Evolutionary conservation across 371 early-diverging fungal species (phyloP), one percentile per base, ranked within the genome.

Genomic region (Rhizopus delemar): DNA sequence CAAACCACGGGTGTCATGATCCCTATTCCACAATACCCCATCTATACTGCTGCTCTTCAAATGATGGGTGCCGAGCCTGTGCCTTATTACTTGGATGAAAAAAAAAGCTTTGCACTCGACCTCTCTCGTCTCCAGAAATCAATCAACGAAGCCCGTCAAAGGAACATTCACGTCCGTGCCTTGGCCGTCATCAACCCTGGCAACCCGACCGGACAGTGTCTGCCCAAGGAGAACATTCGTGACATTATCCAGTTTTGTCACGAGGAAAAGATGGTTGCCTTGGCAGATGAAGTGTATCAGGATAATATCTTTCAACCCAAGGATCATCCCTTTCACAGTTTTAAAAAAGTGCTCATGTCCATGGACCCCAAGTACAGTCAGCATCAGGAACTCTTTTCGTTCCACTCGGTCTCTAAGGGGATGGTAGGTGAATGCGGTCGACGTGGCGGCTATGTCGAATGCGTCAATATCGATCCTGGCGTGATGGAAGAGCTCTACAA

Each of bases 381-480:
- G 59, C 12, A 86, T 76, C 74, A 75, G 77, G 96, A 97, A 77
- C 74, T 97, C 59, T 83, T 97, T 58, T 94, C 94, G 28, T 96
- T 94, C 87, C 97, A 98, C 69, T 91, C 92, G 41, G 87, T 96
- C 56, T 96, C 96, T 43, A 98, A 98, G 77, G 99, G 99, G 48
- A 91, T 96, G 94, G 73, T 98, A 58, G 99, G 99, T 54, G 99
- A 98, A 69, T 98, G 99, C 70, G 99, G 99, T 46, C 89, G 94
- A 58, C 92, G 99, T 50, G 99, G 98, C 56, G 99, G 98, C 4
- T 98, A 96, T 80, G 93, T 95, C 81, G 99, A 97, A 77, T 93
- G 93, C 62, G 84, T 85, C 46, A 90, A 91, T 53, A 77, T 97
- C 57, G 91, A 92, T 70, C 60, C 70, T 5, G 63, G 78, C 8